Base-by-base conservation (phyloP, 495 filamentous ascomycete genomes). In the Aspergillus ostianus region DNA sequence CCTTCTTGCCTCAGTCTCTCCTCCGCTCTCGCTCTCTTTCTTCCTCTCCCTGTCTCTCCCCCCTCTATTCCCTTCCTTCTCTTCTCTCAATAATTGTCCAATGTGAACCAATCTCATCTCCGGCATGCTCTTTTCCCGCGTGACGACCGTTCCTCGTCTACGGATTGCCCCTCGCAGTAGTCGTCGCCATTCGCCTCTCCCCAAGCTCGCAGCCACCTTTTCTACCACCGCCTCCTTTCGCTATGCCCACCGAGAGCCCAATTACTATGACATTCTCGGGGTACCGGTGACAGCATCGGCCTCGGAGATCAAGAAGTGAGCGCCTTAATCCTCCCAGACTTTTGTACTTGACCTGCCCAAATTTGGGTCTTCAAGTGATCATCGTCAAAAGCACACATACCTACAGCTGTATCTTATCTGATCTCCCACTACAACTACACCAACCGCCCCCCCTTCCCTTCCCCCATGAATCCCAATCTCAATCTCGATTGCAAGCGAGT, bases 261-360 rank as follows among this genome's bases (percentile, higher is more conserved):
- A 68, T 13, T 69, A 92, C 74, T 98, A 98, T 74, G 87, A 94
- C 66, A 88, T 86, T 57, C 83, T 98, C n/a, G 82, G 87, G 41
- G 67, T 98, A 23, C 78, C 85, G 17, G 74, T 79, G 47, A 82
- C 81, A 56, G 92, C 93, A 51, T 83, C 90, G 27, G 70, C 80
- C 2, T 76, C 75, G 3, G 91, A 95, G 47, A 93, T 98, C 52
- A 98, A 97, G 71, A 93, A 89, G 90, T 91, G 72, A 20, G 67
- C 58, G 57, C 47, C 56, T 32, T n/a, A 47, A 58, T 19, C 21
- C 13, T 53, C 30, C 53, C 36, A 41, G 10, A 2, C 10, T 15
- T 12, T 17, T 17, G 36, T 41, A 2, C 13, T 15, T 41, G 36
- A 15, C 36, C 36, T 41, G 36, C 13, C 23, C 36, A 2, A 41